A percentile compares a stretch with the other conserved stretches of the same genome.
phyloP scores from a whole-genome alignment of 1,139 yeast species.

The Pichiaceae sp. region DNA sequence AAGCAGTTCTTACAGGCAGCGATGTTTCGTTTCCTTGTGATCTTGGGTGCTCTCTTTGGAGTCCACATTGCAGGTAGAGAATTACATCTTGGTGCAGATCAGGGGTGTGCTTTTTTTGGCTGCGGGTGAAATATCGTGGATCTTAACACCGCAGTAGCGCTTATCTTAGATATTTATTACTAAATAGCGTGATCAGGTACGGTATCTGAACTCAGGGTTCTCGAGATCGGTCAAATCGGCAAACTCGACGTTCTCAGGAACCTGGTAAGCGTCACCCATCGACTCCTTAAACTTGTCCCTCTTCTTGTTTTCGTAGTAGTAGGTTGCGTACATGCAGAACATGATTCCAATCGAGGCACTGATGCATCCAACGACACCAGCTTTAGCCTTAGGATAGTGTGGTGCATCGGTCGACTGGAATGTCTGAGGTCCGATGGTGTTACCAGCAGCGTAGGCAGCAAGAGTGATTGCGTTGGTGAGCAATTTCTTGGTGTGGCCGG shows the following conservation, averaged over 20 bases:
- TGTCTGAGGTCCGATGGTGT: constrained; percentile 47
- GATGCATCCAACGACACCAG: constrained; percentile 19
- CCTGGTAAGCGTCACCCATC: constrained; percentile 1
- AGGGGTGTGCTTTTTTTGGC: too few species aligned
- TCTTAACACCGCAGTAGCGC: too few species aligned
- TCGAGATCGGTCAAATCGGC: constrained; percentile 44
- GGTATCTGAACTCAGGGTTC: constrained; percentile 38
- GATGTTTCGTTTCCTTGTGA: constrained; percentile 12
- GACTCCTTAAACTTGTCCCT: background rate
- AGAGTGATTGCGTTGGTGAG: constrained; percentile 52
- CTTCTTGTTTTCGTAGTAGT: constrained; percentile 7
- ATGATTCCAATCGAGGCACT: constrained; percentile 10
- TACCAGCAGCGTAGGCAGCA: constrained; percentile 55
- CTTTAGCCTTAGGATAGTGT: constrained; percentile 31
- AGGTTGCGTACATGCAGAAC: constrained; percentile 8
- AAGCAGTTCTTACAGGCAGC: constrained; percentile 15
- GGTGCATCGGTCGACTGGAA: constrained; percentile 35
- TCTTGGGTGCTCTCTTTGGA: constrained; percentile 1
- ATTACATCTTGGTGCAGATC: too few species aligned
- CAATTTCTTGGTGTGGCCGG: constrained; percentile 38
- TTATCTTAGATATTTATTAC: too few species aligned
- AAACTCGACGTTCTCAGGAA: constrained; percentile 32
- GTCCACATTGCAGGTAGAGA: background rate
- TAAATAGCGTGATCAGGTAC: too few species aligned
- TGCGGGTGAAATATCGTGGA: too few species aligned